A percentile compares a stretch with the other conserved stretches of the same genome.
Conservation (phyloP, 352 stramenopile species). For the Phytopythium vexans region DNA sequence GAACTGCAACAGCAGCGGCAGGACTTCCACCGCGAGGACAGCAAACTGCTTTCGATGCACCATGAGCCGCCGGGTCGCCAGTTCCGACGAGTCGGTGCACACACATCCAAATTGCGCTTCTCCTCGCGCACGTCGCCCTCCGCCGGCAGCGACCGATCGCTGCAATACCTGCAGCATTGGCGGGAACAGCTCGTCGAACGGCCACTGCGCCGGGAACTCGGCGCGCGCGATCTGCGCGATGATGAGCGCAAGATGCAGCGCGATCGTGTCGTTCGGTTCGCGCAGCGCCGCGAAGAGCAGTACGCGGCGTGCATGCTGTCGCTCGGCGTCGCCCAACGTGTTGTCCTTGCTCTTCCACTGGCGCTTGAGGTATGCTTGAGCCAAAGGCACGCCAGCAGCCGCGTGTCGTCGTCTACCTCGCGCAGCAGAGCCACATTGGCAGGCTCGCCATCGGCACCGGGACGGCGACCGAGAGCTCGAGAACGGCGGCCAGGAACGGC, state of each 20-base stretch:
- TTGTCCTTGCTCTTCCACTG: conserved; percentile 33
- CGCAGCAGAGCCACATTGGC: conserved; percentile 21
- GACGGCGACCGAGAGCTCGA: conserved; percentile 43
- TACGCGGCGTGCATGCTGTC: conserved; percentile 35
- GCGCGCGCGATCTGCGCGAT: conserved; percentile 63
- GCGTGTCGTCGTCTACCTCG: conserved; percentile 40
- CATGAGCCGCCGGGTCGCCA: conserved; percentile 73
- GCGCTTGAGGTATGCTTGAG: conserved; percentile 71
- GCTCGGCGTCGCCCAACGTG: conserved; percentile 38
- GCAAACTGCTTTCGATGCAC: conserved; percentile 81
- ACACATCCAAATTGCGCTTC: conserved; percentile 47
- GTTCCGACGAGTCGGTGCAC: conserved; percentile 70
- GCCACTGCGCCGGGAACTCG: conserved; percentile 75
- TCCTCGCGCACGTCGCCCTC: conserved; percentile 12
- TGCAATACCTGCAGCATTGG: conserved; percentile 52
- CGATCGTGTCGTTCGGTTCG: conserved; percentile 51
- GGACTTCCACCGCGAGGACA: conserved; percentile 57
- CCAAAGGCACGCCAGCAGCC: conserved; percentile 70
- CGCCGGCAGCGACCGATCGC: conserved; percentile 6
- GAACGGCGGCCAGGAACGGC: conserved; percentile 37
- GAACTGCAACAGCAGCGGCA: conserved; percentile 57
- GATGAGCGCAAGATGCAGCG: conserved; percentile 61
- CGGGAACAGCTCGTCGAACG: conserved; percentile 60
- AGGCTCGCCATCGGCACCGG: conserved; percentile 20
- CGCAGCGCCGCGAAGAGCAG: conserved; percentile 67